Conservation (phyloP, 202 grass and related monocot species). For the Miscanthus sacchariflorus region DNA sequence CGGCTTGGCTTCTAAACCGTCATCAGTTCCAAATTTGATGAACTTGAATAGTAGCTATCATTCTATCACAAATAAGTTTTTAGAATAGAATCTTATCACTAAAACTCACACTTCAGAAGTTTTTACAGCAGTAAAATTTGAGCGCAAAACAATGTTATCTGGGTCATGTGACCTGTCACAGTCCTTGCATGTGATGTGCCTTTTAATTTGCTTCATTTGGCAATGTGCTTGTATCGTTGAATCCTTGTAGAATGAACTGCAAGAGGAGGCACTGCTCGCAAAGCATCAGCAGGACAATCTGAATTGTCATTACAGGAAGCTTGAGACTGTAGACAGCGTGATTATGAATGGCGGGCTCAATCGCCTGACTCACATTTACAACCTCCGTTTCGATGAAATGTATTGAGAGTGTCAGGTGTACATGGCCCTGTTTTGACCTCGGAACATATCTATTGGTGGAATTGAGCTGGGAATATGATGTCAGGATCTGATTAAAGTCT, state of each 20-base stretch:
- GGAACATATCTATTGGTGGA: not conserved
- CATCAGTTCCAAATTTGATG: not conserved
- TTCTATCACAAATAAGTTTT: not conserved
- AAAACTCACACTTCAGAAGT: not conserved
- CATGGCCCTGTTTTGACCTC: not conserved
- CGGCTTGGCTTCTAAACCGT: constrained; percentile 8
- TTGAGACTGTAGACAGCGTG: constrained; percentile 50
- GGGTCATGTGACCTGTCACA: constrained; percentile 8
- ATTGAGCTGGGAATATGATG: not conserved
- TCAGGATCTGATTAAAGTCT: not conserved
- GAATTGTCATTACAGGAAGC: constrained; percentile 56
- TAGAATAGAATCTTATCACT: not conserved
- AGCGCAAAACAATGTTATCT: constrained; percentile 2
- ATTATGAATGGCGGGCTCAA: constrained; percentile 30
- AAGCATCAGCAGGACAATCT: constrained; percentile 63
- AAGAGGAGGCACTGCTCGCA: constrained; percentile 57
- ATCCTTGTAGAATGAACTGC: constrained; percentile 62
- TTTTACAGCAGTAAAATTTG: not conserved
- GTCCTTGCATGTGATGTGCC: constrained; percentile 4
- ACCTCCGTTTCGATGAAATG: constrained; percentile 36
- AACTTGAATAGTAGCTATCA: not conserved
- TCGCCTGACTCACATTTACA: constrained; percentile 42
- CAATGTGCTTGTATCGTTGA: constrained; percentile 11
- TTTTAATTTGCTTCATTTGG: constrained; percentile 14
- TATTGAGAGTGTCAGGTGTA: constrained; percentile 29